phyloP scores from a whole-genome alignment of 2,329 filamentous ascomycete genomes.

The Monosporascus sp. region DNA sequence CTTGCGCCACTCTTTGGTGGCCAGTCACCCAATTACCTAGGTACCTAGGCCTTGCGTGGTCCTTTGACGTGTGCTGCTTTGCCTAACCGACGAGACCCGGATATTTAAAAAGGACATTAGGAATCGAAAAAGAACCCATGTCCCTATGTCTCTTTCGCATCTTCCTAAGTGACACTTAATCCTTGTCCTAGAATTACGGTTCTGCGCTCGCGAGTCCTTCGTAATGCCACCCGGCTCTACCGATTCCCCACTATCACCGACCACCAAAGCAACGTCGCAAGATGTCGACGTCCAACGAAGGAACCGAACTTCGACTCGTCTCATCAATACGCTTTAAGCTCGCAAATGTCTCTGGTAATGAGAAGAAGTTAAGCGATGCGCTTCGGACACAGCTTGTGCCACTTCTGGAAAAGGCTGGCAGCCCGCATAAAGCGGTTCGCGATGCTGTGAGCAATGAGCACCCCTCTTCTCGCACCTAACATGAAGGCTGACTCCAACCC shows the following conservation, averaged over 20 bases:
- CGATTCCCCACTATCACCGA: neutral
- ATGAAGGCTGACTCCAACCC: slow-evolving; percentile 12
- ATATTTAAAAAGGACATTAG: neutral
- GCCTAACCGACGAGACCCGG: neutral
- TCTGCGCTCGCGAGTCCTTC: neutral
- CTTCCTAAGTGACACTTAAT: neutral
- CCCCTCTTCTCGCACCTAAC: neutral
- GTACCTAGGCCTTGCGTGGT: neutral
- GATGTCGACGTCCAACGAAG: slow-evolving; percentile 25
- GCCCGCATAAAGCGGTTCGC: slow-evolving; percentile 72
- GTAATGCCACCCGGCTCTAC: slow-evolving; percentile 1
- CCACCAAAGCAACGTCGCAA: neutral
- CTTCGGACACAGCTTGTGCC: slow-evolving; percentile 76
- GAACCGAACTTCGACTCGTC: slow-evolving; percentile 25
- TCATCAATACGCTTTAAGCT: slow-evolving; percentile 28
- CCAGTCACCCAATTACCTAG: neutral
- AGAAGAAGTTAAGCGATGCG: slow-evolving; percentile 73
- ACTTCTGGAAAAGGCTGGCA: slow-evolving; percentile 79
- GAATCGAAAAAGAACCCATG: neutral
- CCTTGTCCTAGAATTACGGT: too few species aligned
- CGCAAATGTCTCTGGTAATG: slow-evolving; percentile 58
- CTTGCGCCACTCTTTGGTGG: neutral
- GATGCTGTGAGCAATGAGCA: slow-evolving; percentile 29
- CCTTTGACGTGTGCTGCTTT: neutral
- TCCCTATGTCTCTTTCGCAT: neutral